phyloP scores from a whole-genome alignment of 2,329 filamentous ascomycete species.

The Aureobasidium subglaciale region DNA sequence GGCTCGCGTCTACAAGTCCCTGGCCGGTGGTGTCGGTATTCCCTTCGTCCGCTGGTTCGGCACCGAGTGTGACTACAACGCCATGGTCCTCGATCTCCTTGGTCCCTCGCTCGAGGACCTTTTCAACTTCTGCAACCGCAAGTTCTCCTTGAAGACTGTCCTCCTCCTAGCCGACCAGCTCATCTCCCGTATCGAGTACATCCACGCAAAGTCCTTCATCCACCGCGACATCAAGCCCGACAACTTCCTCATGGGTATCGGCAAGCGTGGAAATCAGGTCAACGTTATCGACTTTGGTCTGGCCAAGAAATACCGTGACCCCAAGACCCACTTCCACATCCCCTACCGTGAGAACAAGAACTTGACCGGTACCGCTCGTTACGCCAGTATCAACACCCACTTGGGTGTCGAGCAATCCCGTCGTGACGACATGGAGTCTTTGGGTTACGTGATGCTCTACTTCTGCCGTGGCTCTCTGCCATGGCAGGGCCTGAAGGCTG shows the following conservation, averaged over 20 bases:
- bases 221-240: constrained; percentile 99
- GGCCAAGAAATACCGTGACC: constrained; percentile 99
- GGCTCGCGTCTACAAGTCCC: constrained; percentile 80
- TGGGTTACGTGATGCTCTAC: constrained; percentile 99
- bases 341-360: constrained; percentile 99
- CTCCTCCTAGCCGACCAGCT: constrained; percentile 93
- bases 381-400: constrained; percentile 98
- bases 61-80: constrained; percentile 99
- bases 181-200: constrained; percentile 99
- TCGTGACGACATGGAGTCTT: constrained; percentile 98
- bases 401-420: constrained; percentile 97
- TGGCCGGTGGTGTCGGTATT: constrained; percentile 94
- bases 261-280: constrained; percentile 98
- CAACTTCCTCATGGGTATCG: constrained; percentile 99
- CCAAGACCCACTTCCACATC: constrained; percentile 99
- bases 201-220: constrained; percentile 98
- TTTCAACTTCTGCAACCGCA: constrained; percentile 99
- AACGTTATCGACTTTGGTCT: constrained; percentile 99
- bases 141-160: constrained; percentile 98
- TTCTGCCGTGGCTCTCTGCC: constrained; percentile 98
- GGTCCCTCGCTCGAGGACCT: constrained; percentile 94
- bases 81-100: constrained; percentile 96
- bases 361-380: constrained; percentile 95
- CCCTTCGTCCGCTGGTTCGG: constrained; percentile 99
- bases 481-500: constrained; percentile 97